A percentile compares a stretch with the other conserved stretches of the same genome.
These are phyloP conservation scores for Hibiscus mutabilis DNA, from an alignment of 345 rosid genomes.

Conservation along the genomic window DNA sequence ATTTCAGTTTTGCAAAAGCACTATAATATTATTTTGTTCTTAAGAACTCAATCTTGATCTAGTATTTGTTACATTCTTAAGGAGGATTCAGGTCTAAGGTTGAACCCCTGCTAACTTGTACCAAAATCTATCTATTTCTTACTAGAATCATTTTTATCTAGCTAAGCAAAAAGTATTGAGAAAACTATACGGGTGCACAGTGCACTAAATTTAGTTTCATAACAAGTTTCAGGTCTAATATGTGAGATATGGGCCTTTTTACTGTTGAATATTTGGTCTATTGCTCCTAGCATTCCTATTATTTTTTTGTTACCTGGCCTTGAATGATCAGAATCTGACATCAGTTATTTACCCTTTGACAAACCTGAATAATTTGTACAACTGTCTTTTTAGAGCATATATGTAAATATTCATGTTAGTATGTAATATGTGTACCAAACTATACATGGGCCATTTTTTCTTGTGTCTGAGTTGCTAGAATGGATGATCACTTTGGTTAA, in stretches of 20 bases:
- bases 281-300: too few relatives aligned
- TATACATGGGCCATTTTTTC: background rate
- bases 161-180: background rate
- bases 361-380: background rate
- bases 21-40: background rate
- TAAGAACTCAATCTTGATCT: background rate
- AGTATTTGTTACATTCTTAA: background rate
- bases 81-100: constrained; percentile 2
- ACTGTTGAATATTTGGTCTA: too few relatives aligned
- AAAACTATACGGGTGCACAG: background rate
- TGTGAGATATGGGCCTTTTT: background rate
- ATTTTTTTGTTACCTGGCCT: background rate
- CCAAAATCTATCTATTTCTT: background rate
- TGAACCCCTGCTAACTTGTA: background rate
- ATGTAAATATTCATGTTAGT: background rate
- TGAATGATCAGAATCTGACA: background rate
- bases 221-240: background rate
- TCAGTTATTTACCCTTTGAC: background rate
- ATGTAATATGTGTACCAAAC: background rate
- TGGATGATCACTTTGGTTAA: background rate
- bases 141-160: background rate
- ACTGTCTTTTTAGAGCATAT: background rate
- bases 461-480: background rate
- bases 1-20: background rate
- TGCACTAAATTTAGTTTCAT: too few relatives aligned